Conservation (phyloP, 768 basidiomycete species). For the Trametes gibbosa region DNA sequence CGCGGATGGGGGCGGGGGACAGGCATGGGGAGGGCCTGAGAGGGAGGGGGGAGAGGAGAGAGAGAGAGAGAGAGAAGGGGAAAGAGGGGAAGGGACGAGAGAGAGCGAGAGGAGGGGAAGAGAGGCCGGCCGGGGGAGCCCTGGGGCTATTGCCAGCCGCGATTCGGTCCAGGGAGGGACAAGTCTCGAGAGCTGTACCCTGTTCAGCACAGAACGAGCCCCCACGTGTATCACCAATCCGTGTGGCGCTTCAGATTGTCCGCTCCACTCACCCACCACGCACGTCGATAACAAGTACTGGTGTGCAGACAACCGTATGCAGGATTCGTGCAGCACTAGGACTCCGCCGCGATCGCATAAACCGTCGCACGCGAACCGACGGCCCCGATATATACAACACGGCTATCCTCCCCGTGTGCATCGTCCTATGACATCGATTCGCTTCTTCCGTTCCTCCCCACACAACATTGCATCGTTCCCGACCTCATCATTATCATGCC, state of each 20-base stretch:
- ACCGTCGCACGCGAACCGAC: neutral
- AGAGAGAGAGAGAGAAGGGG: slow-evolving; percentile 27
- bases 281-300: neutral
- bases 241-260: neutral
- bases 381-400: neutral
- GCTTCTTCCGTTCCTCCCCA: neutral
- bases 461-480: neutral
- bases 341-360: too few species aligned
- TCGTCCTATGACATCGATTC: neutral
- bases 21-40: slow-evolving; percentile 23
- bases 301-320: neutral
- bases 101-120: slow-evolving; percentile 2
- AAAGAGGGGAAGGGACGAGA: slow-evolving; percentile 10
- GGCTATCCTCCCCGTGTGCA: slow-evolving; percentile 5
- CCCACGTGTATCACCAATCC: neutral
- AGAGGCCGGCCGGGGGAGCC: neutral
- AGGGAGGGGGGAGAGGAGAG: slow-evolving; percentile 27
- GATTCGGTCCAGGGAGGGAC: neutral
- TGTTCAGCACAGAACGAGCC: neutral
- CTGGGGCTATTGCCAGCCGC: neutral
- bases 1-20: slow-evolving; percentile 7
- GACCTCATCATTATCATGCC: too few species aligned
- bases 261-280: neutral
- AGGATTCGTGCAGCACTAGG: too few species aligned
- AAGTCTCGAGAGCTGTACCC: neutral